phyloP scores from a whole-genome alignment of 2,329 filamentous ascomycete species.

The Pseudocercospora pini-densiflorae region DNA sequence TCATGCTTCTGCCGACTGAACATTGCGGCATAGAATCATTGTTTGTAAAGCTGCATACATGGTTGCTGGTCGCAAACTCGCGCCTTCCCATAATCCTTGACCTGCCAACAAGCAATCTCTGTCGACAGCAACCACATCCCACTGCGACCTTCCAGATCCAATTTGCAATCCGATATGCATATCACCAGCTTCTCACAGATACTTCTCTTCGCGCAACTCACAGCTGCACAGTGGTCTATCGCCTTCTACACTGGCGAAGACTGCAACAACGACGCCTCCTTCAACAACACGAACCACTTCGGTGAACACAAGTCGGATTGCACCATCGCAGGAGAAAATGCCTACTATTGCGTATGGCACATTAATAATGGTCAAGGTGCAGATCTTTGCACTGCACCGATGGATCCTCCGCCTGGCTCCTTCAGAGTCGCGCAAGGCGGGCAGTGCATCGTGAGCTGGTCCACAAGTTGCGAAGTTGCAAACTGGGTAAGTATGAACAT shows the following conservation, averaged over 20 bases:
- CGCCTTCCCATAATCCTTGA: neutral
- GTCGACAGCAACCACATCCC: neutral
- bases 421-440: neutral
- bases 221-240: constrained; percentile 7
- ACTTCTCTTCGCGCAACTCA: neutral
- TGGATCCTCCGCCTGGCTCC: neutral
- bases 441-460: constrained; percentile 4
- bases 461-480: neutral
- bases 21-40: neutral
- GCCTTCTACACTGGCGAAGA: constrained; percentile 10
- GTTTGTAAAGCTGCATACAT: neutral
- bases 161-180: neutral
- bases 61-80: neutral
- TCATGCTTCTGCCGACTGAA: constrained; percentile 60
- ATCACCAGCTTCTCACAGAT: neutral
- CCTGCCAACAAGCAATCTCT: neutral
- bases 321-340: neutral
- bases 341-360: constrained; percentile 2
- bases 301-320: constrained; percentile 1
- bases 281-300: constrained; percentile 6
- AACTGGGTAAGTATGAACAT: neutral
- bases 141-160: neutral
- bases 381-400: neutral
- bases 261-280: constrained; percentile 7
- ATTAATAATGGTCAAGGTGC: constrained; percentile 2